phyloP scores from a whole-genome alignment of 2,329 filamentous ascomycete species.

The Cercospora zeina region DNA sequence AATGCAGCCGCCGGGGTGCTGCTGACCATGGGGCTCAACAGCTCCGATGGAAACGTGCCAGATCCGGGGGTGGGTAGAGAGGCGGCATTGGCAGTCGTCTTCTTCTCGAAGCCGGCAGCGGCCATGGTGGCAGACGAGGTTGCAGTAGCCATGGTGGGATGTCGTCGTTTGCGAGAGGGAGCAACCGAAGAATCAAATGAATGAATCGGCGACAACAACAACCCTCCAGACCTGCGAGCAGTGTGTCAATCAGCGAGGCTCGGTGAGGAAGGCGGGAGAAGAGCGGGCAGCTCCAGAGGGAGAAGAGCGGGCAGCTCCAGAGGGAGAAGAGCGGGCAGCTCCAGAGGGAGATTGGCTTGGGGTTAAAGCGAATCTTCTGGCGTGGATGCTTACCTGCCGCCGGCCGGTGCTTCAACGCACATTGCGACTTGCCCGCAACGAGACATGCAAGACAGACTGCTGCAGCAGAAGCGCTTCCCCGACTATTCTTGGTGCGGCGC shows the following conservation, averaged over 20 bases:
- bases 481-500: slow-evolving; percentile 37
- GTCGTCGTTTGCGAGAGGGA: slow-evolving; percentile 33
- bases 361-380: slow-evolving; percentile 25
- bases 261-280: slow-evolving; percentile 26
- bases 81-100: slow-evolving; percentile 32
- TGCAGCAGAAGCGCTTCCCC: slow-evolving; percentile 26
- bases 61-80: slow-evolving; percentile 59
- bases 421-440: slow-evolving; percentile 25
- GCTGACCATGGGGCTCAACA: slow-evolving; percentile 65
- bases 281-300: slow-evolving; percentile 22
- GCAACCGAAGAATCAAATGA: slow-evolving; percentile 38
- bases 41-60: slow-evolving; percentile 57
- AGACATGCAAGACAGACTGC: slow-evolving; percentile 31
- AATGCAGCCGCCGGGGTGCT: slow-evolving; percentile 51
- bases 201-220: slow-evolving; percentile 36
- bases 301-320: no score
- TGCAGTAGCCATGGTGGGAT: slow-evolving; percentile 34
- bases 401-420: slow-evolving; percentile 31
- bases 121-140: slow-evolving; percentile 40
- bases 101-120: slow-evolving; percentile 44
- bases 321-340: slow-evolving; percentile 22
- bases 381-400: slow-evolving; percentile 32
- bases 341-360: slow-evolving; percentile 23
- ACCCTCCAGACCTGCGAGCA: slow-evolving; percentile 31
- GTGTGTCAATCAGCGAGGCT: slow-evolving; percentile 27